Base-by-base conservation (phyloP, 805 yeast genomes). In the Tetrapisispora namnaoensis region DNA sequence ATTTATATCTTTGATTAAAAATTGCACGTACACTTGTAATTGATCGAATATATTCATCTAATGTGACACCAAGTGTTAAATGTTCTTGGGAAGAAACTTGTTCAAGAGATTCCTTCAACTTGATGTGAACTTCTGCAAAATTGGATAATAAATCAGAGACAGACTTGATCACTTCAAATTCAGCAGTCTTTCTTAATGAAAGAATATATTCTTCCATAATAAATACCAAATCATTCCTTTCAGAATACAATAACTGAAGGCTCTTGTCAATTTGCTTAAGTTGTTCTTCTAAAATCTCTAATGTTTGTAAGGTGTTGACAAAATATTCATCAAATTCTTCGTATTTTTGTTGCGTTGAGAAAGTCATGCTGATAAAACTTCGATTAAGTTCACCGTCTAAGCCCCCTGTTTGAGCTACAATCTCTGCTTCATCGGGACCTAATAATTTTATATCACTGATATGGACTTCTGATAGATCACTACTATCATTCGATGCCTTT, bases 31-130 rank as follows among this genome's bases (percentile, higher is more conserved):
- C 76, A 21, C 95, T 84, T 11, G 83, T 82, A 22, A 89, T 78
- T n/a, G 80, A 70, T 46, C 96, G 75, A 47, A 81, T 70, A 61
- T 91, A 89, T 63, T 89, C 96, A 61, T 90, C 96, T 39, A 91
- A 70, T 1, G 95, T 86, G 30, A 85, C 77, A 1, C 95, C 95
- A 43, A 91, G 68, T 0, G 95, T 87, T 52, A 91, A 70, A 59
- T 87, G 78, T 55, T 91, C 96, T 63, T 87, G 95, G 65, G 85
- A 66, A 51, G 88, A 82, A 51, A 84, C 80, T 51, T 96, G 75
- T 52, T 82, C 88, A 44, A 86, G 70, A 44, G 86, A 72, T 44
- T 87, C 93, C 55, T 80, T 80, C 20, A 89, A 73, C 54, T 86
- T 78, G 27, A 69, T 57, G 59, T 89, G 89, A 13, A 85, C 77